Evolutionary conservation across 2,329 filamentous ascomycete species (phyloP).

Genomic region (Paecilomyces dactylethromorphus): DNA sequence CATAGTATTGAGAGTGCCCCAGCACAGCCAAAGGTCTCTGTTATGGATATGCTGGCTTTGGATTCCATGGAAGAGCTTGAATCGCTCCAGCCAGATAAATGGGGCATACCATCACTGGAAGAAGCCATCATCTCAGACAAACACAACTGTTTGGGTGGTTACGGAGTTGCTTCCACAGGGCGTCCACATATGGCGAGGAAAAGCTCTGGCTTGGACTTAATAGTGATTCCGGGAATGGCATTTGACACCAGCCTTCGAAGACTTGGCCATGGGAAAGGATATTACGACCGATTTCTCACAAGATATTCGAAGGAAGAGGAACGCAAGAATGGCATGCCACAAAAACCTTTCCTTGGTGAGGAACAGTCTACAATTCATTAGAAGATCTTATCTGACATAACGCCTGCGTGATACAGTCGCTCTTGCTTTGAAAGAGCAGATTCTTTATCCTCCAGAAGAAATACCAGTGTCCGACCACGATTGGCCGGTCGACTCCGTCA

Average conservation of each 20-base stretch:
- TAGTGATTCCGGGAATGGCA: constrained; percentile 87
- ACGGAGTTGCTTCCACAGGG: constrained; percentile 30
- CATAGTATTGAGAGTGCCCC: constrained; percentile 49
- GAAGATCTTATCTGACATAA: constrained; percentile 14
- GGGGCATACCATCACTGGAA: constrained; percentile 88
- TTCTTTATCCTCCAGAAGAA: constrained; percentile 58
- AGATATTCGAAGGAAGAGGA: constrained; percentile 54
- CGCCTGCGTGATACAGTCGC: constrained; percentile 52
- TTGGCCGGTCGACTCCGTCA: constrained; percentile 69
- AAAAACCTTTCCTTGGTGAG: constrained; percentile 56
- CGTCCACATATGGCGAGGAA: constrained; percentile 12
- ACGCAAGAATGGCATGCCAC: constrained; percentile 22
- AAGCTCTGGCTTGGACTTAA: constrained; percentile 62
- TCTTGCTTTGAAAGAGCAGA: constrained; percentile 78
- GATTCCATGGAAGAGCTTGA: constrained; percentile 70
- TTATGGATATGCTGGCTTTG: constrained; percentile 95
- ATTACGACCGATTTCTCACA: constrained; percentile 90
- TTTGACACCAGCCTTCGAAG: constrained; percentile 73
- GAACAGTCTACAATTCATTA: constrained; percentile 6
- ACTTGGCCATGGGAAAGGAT: constrained; percentile 90
- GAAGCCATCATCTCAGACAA: constrained; percentile 58
- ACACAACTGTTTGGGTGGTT: constrained; percentile 66
- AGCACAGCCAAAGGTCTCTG: constrained; percentile 48
- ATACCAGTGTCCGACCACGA: constrained; percentile 74
- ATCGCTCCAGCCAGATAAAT: constrained; percentile 68